Percentiles rank a stretch among this genome's conserved stretches.
phyloP scores from a whole-genome alignment of 129 eudicot species.

The Escallonia rubra region DNA sequence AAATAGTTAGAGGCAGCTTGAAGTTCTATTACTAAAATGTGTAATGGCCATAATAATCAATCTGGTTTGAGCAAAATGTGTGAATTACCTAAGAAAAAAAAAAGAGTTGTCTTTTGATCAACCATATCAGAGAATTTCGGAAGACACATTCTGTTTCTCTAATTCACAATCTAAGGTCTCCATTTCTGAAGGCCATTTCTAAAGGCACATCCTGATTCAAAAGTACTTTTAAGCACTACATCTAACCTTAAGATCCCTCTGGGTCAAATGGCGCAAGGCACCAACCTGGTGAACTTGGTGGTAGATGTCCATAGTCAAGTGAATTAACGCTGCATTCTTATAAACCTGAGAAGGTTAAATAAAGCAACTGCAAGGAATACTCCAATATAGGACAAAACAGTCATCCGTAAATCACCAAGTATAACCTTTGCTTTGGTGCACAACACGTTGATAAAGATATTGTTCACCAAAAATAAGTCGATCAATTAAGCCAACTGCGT shows the following conservation, averaged over 20 bases:
- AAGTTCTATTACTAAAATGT: too few relatives aligned
- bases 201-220: too few relatives aligned
- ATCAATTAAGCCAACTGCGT: constrained; percentile 87
- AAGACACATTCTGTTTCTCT: too few relatives aligned
- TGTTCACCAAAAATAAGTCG: constrained; percentile 68
- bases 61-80: too few relatives aligned
- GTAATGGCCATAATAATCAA: too few relatives aligned
- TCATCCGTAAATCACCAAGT: background rate
- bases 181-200: too few relatives aligned
- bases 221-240: too few relatives aligned
- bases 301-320: constrained; percentile 91
- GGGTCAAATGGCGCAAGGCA: constrained; percentile 99
- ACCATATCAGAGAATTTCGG: too few relatives aligned
- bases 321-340: constrained; percentile 90
- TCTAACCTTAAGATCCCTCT: constrained; percentile 88
- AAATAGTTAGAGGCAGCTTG: too few relatives aligned
- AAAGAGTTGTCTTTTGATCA: too few relatives aligned
- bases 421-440: constrained; percentile 80
- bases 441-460: constrained; percentile 89
- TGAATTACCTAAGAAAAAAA: too few relatives aligned
- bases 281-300: constrained; percentile 83
- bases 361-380: constrained; percentile 2
- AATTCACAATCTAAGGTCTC: too few relatives aligned
- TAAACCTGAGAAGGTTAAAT: constrained; percentile 18
- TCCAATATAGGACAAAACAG: constrained; percentile 6